Evolutionary conservation across 306 rosid species (phyloP).

Genomic region (Vigna radiata): DNA sequence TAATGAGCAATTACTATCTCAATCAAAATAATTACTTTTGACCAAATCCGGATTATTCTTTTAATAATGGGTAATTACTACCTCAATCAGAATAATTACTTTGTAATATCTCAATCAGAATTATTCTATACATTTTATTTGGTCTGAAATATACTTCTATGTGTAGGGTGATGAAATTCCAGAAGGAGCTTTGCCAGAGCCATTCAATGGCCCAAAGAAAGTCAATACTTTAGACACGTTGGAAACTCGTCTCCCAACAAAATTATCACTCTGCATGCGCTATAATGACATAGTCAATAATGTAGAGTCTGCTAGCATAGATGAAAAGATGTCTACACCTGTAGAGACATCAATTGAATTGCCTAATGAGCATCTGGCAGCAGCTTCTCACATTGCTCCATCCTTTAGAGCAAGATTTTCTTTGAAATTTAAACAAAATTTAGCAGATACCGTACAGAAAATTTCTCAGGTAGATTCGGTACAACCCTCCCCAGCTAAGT

Average conservation of each 20-base stretch:
- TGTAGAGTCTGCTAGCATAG: conserved; percentile 14
- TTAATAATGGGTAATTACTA: not conserved
- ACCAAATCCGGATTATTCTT: no score
- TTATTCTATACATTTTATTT: not conserved
- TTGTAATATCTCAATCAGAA: not conserved
- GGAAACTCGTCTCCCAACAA: conserved; percentile 26
- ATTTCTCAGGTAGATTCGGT: conserved; percentile 24
- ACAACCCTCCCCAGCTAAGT: not conserved
- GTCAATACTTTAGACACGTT: conserved; percentile 22
- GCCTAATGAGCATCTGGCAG: conserved; percentile 45
- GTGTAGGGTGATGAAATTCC: conserved; percentile 78
- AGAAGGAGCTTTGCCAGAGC: conserved; percentile 72
- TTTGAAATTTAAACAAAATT: conserved; percentile 30
- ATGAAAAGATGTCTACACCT: conserved; percentile 16
- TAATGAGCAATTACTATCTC: not conserved
- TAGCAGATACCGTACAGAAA: conserved; percentile 28
- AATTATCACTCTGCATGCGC: conserved; percentile 34
- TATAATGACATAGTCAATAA: conserved; percentile 31
- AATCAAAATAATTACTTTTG: not conserved
- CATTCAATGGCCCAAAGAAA: conserved; percentile 55
- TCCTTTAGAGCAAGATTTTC: conserved; percentile 63
- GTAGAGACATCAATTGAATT: no score
- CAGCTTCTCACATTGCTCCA: conserved; percentile 59
- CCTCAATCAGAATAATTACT: not conserved
- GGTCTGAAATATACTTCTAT: conserved; percentile 41